Base-by-base conservation (phyloP, 208 protist species). In the Lotmaria passim region DNA sequence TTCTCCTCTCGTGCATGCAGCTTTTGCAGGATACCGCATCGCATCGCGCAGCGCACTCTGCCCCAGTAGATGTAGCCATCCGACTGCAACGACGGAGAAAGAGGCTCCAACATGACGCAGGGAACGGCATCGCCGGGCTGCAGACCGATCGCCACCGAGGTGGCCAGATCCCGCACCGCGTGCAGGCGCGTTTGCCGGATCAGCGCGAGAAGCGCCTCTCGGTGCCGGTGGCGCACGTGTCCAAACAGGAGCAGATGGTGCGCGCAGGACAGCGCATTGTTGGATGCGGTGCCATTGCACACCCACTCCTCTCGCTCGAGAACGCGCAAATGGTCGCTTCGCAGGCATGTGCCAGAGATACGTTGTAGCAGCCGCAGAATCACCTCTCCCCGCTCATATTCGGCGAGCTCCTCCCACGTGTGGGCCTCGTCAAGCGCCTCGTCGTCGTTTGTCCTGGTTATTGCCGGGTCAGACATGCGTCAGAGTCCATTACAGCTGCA, bases 341-440 rank as follows among this genome's bases (percentile, higher is more conserved):
- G 55, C 66, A 94, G 87, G 33, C 89, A 82, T 26, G 82, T 77
- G 26, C 34, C 69, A 14, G 59, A 60, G 52, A 93, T 78, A 51
- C 81, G 57, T 19, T 78, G 78, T 34, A 87, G 76, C 5, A 93
- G 58, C 8, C 77, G 59, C 47, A 78, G 66, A 28, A 91, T 79
- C 31, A 75, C 75, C 73, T 93, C 90, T 7, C 52, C 63, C 28
- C 74, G 78, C 67, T 95, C 90, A 63, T 95, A 95, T 23, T 93
- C 82, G 3, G 86, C 73, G 58, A 95, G 78, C 3, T 75, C 62
- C 34, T 39, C 58, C 90, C 90, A 95, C 60, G 73, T 67, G 43
- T 78, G 61, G 31, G 69, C 64, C n/a, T 36, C 53, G n/a, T 46
- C 28, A 11, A 24, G 43, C 7, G 14, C 38, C 24, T 33, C 38